Percentiles rank a stretch among this genome's conserved stretches.
Conservation (phyloP, 345 rosid species). For the Bruguiera gymnorhiza region DNA sequence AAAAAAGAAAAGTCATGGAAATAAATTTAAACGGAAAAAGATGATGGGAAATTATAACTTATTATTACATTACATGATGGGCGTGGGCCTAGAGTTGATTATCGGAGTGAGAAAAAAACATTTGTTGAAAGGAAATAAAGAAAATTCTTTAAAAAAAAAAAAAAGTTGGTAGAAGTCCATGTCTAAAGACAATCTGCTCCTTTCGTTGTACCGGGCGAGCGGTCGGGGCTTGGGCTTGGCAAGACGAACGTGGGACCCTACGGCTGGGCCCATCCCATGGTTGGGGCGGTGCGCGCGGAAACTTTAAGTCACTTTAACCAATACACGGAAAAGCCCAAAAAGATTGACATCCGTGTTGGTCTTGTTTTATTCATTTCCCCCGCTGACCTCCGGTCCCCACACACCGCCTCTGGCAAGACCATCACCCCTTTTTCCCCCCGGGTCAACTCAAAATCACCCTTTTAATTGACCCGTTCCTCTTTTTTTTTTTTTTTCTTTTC, state of each 20-base stretch:
- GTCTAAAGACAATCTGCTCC: constrained; percentile 1
- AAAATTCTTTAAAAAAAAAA: constrained; percentile 1
- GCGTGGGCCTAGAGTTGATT: constrained; percentile 14
- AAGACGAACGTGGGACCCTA: constrained; percentile 5
- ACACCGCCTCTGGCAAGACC: no score
- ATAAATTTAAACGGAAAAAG: background rate
- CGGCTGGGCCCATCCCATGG: no score
- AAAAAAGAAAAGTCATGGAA: background rate
- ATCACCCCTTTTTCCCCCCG: no score
- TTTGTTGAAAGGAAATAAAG: background rate
- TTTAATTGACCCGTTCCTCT: no score
- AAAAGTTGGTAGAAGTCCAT: constrained; percentile 25
- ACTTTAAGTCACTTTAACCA: no score
- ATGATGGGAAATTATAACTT: background rate
- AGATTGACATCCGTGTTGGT: no score
- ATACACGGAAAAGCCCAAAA: no score
- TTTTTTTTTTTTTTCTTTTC: no score
- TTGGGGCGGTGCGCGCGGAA: no score
- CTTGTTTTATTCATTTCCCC: no score
- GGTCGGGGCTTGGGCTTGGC: background rate
- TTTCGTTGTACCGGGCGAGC: background rate
- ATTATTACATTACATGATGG: constrained; percentile 24
- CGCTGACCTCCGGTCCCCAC: no score
- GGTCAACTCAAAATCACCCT: no score
- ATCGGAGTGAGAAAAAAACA: background rate